Conservation (phyloP, 1,284 basidiomycete genomes). For the Pterulicium gracile region DNA sequence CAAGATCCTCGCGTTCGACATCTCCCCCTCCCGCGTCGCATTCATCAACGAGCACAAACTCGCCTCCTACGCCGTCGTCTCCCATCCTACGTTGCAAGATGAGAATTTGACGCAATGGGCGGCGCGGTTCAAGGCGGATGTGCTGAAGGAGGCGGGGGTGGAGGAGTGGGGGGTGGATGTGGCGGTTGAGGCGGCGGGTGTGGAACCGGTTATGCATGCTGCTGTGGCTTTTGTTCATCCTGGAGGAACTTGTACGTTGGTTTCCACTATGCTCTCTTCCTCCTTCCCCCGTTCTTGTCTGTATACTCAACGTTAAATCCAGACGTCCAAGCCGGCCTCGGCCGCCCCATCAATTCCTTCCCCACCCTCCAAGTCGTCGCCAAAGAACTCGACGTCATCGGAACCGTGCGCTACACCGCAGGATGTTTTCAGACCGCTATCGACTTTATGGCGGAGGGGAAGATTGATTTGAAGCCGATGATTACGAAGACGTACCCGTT, state of each 20-base stretch:
- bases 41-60: conserved; percentile 42
- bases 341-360: conserved; percentile 11
- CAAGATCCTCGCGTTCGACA: conserved; percentile 37
- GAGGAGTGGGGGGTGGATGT: conserved; percentile 34
- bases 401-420: conserved; percentile 13
- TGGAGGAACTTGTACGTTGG: conserved; percentile 12
- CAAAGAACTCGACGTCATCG: conserved; percentile 13
- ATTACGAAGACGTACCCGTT: conserved; percentile 12
- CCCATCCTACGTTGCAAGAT: no score
- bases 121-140: conserved; percentile 8
- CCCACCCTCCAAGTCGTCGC: conserved; percentile 13
- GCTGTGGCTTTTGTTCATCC: conserved; percentile 11
- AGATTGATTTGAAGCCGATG: conserved; percentile 11
- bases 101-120: conserved; percentile 8
- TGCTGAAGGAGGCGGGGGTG: conserved; percentile 10
- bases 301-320: not conserved
- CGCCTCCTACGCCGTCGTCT: conserved; percentile 41
- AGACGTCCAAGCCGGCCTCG: conserved; percentile 14
- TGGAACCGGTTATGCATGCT: conserved; percentile 32
- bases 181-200: conserved; percentile 48
- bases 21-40: conserved; percentile 37
- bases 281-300: not conserved
- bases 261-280: not conserved
- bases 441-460: conserved; percentile 11
- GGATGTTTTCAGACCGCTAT: conserved; percentile 14